A percentile compares a stretch with the other conserved stretches of the same genome.
phyloP scores from a whole-genome alignment of 352 stramenopile genomes.

The Phytophthora cactorum region DNA sequence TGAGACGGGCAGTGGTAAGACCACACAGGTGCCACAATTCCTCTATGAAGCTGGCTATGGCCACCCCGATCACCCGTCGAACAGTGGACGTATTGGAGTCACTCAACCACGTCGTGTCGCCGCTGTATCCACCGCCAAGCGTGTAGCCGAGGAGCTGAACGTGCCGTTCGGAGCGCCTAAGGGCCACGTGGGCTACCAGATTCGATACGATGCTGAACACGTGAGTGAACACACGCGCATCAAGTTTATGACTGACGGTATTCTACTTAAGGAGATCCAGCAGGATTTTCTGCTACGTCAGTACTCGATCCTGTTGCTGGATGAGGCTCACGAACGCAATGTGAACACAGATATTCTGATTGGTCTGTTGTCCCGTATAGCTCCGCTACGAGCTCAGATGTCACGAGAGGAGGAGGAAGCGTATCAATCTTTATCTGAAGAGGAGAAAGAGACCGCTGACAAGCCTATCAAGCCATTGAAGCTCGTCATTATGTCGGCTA shows the following conservation, averaged over 20 bases:
- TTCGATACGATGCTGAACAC: constrained; percentile 97
- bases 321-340: constrained; percentile 98
- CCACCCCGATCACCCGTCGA: constrained; percentile 55
- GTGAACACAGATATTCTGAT: constrained; percentile 97
- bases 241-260: constrained; percentile 99
- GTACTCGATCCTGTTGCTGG: constrained; percentile 88
- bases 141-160: constrained; percentile 98
- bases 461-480: constrained; percentile 82
- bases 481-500: constrained; percentile 98
- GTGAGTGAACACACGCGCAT: constrained; percentile 91
- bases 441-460: constrained; percentile 46
- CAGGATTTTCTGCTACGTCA: constrained; percentile 79
- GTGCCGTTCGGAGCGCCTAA: constrained; percentile 66
- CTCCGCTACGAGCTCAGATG: constrained; percentile 93
- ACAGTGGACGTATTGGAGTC: constrained; percentile 91
- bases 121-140: constrained; percentile 97
- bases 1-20: constrained; percentile 99
- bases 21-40: constrained; percentile 98
- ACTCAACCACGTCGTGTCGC: constrained; percentile 98
- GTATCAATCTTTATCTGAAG: constrained; percentile 47
- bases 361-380: constrained; percentile 93
- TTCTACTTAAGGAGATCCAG: constrained; percentile 98
- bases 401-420: constrained; percentile 69
- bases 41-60: constrained; percentile 96
- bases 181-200: constrained; percentile 96